Evolutionary conservation across 768 basidiomycete genomes (phyloP).

Genomic region (Myochromella boudieri): DNA sequence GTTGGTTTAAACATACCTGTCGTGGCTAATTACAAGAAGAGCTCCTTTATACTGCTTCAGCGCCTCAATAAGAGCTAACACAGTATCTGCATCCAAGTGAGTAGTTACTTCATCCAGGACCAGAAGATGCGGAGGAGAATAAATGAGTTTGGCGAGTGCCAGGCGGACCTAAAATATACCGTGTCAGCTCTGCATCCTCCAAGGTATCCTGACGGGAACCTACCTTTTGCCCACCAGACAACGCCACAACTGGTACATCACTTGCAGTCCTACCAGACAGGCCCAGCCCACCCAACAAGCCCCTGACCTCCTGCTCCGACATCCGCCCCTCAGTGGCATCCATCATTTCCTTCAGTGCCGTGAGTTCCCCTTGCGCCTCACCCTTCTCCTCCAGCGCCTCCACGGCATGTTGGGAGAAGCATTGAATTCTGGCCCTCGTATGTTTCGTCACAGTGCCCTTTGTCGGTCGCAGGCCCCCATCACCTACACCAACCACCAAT

Average conservation of each 20-base stretch:
- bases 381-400: slow-evolving; percentile 40
- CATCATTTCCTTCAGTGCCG: slow-evolving; percentile 20
- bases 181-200: no score
- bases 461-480: slow-evolving; percentile 32
- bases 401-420: slow-evolving; percentile 64
- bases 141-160: slow-evolving; percentile 56
- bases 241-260: slow-evolving; percentile 37
- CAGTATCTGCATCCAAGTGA: slow-evolving; percentile 66
- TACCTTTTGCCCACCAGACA: slow-evolving; percentile 61
- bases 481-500: slow-evolving; percentile 10
- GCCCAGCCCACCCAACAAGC: slow-evolving; percentile 42
- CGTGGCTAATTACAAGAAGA: slow-evolving; percentile 66
- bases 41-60: slow-evolving; percentile 54
- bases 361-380: slow-evolving; percentile 22
- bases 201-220: neutral
- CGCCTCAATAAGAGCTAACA: slow-evolving; percentile 52
- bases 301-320: slow-evolving; percentile 38
- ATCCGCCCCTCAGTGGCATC: slow-evolving; percentile 19
- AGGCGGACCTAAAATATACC: slow-evolving; percentile 46
- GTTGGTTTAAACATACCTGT: slow-evolving; percentile 24
- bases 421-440: slow-evolving; percentile 53
- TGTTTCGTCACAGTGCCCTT: slow-evolving; percentile 52
- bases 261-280: slow-evolving; percentile 41
- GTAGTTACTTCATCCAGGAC: slow-evolving; percentile 65
- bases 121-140: slow-evolving; percentile 52